A percentile compares a stretch with the other conserved stretches of the same genome.
Evolutionary conservation across 1,139 yeast genomes (phyloP).

Genomic region (Saccharomyces pastorianus): DNA sequence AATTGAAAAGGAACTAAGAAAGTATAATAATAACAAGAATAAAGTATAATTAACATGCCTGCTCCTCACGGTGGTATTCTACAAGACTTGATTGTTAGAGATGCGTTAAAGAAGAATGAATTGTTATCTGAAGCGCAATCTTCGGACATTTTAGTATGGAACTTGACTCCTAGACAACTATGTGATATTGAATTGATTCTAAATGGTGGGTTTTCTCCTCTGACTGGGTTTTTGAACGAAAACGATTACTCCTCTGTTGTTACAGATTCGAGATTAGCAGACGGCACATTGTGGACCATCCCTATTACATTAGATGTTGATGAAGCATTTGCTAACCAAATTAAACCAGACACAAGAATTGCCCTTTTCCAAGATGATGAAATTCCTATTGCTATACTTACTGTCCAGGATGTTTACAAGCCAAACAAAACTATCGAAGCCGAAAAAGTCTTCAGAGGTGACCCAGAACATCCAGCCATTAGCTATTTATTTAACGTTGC

Average conservation of each 20-base stretch:
- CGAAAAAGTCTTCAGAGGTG: slow-evolving; percentile 83
- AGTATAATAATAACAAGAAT: not conserved
- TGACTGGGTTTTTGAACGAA: slow-evolving; percentile 76
- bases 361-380: slow-evolving; percentile 81
- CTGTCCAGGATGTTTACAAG: slow-evolving; percentile 67
- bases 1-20: not conserved
- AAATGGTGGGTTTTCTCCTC: slow-evolving; percentile 92
- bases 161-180: slow-evolving; percentile 75
- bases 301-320: slow-evolving; percentile 85
- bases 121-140: slow-evolving; percentile 53
- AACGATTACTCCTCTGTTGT: slow-evolving; percentile 79
- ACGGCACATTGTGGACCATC: slow-evolving; percentile 83
- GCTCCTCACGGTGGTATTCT: slow-evolving; percentile 87
- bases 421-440: slow-evolving; percentile 82
- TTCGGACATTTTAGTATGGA: slow-evolving; percentile 32
- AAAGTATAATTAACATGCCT: slow-evolving; percentile 41
- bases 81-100: slow-evolving; percentile 80
- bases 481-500: slow-evolving; percentile 64
- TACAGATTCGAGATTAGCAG: slow-evolving; percentile 60
- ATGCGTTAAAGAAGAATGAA: slow-evolving; percentile 49
- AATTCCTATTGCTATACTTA: slow-evolving; percentile 68
- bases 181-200: slow-evolving; percentile 89
- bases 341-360: slow-evolving; percentile 53
- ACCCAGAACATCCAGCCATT: slow-evolving; percentile 93
- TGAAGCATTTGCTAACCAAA: slow-evolving; percentile 42